Base-by-base conservation (phyloP, 2,329 filamentous ascomycete species). In the Saccharata proteae region DNA sequence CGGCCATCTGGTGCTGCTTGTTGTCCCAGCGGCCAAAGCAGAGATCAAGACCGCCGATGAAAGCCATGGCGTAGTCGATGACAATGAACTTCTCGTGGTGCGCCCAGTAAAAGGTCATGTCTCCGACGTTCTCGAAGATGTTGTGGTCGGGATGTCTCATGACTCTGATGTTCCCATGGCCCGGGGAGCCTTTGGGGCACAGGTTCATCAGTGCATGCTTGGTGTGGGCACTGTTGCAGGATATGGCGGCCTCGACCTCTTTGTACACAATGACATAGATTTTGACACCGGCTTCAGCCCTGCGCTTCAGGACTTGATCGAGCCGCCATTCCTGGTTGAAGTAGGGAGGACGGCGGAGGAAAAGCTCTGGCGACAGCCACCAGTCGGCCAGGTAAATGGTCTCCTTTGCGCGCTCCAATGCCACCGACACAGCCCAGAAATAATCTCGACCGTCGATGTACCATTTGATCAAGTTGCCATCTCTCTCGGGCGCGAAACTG, bases 11-110 rank as follows among this genome's bases (percentile, higher is more conserved):
- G 57, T 96, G 90, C 47, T 93, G 82, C 40, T 80, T 74, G 34
- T 71, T 71, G 48, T 98, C 90, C 86, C 86, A 96, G 32, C 90
- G 74, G 6, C 90, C 90, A 51, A 94, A 98, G 55, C 90, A 98
- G 18, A 96, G 64, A 57, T 98, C 90, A 5, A 98, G 65, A 1
- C 90, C 90, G 31, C 90, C 90, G 36, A 96, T 88, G 48, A 96
- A 96, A 10, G 85, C 90, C 44, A 88, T 59, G 11, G 77, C 71
- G 48, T 93, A 93, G 58, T 96, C 90, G 32, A 96, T 80, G 12
- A 98, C 81, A 33, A 96, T 80, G 49, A 94, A 92, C 52, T 98
- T 98, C 48, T 98, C 90, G 52, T 98, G 90, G 51, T 98, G 90
- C 0, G 90, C 90, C 74, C 88, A 96, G 61, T 93, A 94, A 48